Evolutionary conservation across 345 rosid genomes (phyloP), one percentile per base, ranked within the genome.

Genomic region (Euphorbia lathyris): DNA sequence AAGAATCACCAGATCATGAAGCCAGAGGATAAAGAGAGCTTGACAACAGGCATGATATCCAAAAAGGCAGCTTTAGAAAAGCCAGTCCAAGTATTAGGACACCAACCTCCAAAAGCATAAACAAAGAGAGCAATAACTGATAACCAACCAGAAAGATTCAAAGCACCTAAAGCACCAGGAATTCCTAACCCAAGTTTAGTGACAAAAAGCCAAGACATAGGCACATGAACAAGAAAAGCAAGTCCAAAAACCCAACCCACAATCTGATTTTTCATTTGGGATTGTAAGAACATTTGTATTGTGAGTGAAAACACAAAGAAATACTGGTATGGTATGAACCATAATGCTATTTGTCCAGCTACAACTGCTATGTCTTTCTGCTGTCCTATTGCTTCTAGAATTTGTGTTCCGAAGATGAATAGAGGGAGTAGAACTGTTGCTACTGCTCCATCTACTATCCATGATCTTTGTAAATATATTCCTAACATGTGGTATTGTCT

Each of bases 81-180:
- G 0, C 96, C 93, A n/a, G 73, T 86, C 93, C 96, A 86, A 9
- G 91, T 85, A 9, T 77, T 5, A 5, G 87, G 84, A 70, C 96
- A 90, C 91, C 93, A 83, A 8, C 93, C 90, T 0, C 93, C 85
- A 23, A 86, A 80, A 14, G 84, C 40, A 53, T 85, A 88, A 42
- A 74, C 70, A 48, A 81, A 55, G 29, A 38, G 53, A 32, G 78
- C 78, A 1, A 77, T 50, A 0, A 77, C 48, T 12, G 53, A 13
- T 2, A 70, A 47, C 84, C 81, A 83, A 30, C 43, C 23, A 0
- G 80, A 65, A 7, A 74, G 53, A 6, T 65, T 79, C 76, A 83
- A 57, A 0, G 83, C 72, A 10, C 68, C 32, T 83, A 83, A 78
- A 38, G 81, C 84, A n/a, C 83, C 81, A 11, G 69, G 30, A n/a